Conservation (phyloP, 106 monocot genomes). For the Acanthochlamys bracteata region DNA sequence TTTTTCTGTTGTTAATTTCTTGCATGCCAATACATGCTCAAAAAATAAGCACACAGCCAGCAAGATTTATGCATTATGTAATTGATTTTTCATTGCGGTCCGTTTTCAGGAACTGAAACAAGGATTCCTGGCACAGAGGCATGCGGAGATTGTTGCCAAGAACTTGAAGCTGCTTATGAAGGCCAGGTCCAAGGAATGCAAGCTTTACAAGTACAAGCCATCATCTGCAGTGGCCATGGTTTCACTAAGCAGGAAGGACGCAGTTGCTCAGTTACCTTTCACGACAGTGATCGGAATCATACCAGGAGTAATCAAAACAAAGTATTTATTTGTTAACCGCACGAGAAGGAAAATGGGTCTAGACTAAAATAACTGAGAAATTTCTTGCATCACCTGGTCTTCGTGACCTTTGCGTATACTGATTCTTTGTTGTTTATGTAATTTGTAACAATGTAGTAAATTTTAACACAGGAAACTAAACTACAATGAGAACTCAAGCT, state of each 20-base stretch:
- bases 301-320: constrained; percentile 43
- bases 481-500: too few species aligned
- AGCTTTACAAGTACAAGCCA: constrained; percentile 21
- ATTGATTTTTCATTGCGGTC: background rate
- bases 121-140: constrained; percentile 48
- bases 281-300: constrained; percentile 24
- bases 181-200: constrained; percentile 16
- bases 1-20: too few species aligned
- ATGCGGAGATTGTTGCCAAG: constrained; percentile 39
- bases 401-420: too few species aligned
- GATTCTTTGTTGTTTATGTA: too few species aligned
- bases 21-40: too few species aligned
- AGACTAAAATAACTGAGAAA: background rate
- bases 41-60: background rate
- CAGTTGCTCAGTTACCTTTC: constrained; percentile 40
- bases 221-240: constrained; percentile 20
- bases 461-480: too few species aligned
- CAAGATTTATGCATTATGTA: background rate
- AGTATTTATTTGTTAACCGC: constrained; percentile 36
- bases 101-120: constrained; percentile 40
- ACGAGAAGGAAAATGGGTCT: constrained; percentile 41
- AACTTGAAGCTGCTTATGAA: constrained; percentile 48
- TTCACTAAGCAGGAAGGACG: constrained; percentile 42
- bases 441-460: too few species aligned
- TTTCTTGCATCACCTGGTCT: too few species aligned